phyloP scores from a whole-genome alignment of 345 rosid genomes.

The Rhizophora apiculata region DNA sequence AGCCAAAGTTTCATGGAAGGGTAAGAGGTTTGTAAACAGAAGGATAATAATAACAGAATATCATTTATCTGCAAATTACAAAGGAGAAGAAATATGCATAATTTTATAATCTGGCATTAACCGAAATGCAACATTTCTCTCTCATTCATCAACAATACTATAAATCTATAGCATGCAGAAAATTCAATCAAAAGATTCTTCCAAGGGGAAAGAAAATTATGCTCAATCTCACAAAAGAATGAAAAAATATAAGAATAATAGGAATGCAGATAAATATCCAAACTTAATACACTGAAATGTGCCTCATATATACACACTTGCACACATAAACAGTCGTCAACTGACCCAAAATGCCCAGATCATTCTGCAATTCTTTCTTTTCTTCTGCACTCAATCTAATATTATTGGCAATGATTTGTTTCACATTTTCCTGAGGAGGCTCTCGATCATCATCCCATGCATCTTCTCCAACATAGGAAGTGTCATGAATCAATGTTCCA shows the following conservation, averaged over 20 bases:
- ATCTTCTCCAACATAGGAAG: slow-evolving; percentile 84
- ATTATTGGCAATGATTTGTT: slow-evolving; percentile 53
- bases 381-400: slow-evolving; percentile 50
- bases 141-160: neutral
- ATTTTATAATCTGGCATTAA: neutral
- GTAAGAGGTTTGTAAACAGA: neutral
- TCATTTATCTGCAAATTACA: neutral
- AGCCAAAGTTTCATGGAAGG: neutral
- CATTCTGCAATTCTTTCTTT: slow-evolving; percentile 61
- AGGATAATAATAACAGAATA: neutral
- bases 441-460: slow-evolving; percentile 80
- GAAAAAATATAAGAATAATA: neutral
- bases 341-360: slow-evolving; percentile 65
- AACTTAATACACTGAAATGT: neutral
- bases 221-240: neutral
- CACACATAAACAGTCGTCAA: slow-evolving; percentile 19
- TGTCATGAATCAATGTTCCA: slow-evolving; percentile 77
- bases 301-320: slow-evolving; percentile 7
- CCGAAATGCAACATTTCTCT: neutral
- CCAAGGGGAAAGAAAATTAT: neutral
- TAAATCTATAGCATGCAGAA: neutral
- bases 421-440: slow-evolving; percentile 48
- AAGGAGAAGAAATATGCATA: neutral
- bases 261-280: slow-evolving; percentile 5
- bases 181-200: neutral